Conservation (phyloP, 2,329 filamentous ascomycete species). For the Botrytis cinerea region DNA sequence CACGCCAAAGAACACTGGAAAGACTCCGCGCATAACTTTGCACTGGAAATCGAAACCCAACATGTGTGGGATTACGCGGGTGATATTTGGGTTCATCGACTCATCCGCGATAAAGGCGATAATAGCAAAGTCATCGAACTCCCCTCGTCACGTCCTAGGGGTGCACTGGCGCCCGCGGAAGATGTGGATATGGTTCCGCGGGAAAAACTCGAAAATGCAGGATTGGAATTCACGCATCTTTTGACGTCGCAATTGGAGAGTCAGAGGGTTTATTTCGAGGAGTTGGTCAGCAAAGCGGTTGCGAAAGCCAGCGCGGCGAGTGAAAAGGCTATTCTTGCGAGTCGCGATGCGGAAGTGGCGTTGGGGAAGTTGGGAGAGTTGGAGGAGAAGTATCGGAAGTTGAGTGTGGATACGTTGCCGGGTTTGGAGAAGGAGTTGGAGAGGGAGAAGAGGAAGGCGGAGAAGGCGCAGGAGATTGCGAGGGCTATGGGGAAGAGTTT, state of each 20-base stretch:
- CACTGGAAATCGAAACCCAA: conserved; percentile 89
- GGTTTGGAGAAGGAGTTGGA: conserved; percentile 71
- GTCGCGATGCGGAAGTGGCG: conserved; percentile 51
- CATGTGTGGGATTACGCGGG: conserved; percentile 98
- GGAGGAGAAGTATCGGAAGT: conserved; percentile 53
- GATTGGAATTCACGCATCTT: conserved; percentile 91
- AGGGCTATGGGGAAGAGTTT: conserved; percentile 73
- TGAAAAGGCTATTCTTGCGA: conserved; percentile 64
- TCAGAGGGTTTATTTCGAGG: conserved; percentile 91
- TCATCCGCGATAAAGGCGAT: conserved; percentile 91
- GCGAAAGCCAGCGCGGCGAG: conserved; percentile 82
- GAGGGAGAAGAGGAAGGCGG: conserved; percentile 66
- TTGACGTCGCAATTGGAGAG: conserved; percentile 91
- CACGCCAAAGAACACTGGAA: conserved; percentile 95
- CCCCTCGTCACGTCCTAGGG: conserved; percentile 50
- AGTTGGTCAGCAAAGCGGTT: conserved; percentile 82
- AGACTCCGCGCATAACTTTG: conserved; percentile 84
- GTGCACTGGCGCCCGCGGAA: conserved; percentile 16
- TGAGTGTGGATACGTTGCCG: conserved; percentile 58
- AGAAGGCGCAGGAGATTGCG: conserved; percentile 74
- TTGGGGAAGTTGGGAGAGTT: conserved; percentile 54
- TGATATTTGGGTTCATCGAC: conserved; percentile 92
- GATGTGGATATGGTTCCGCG: conserved; percentile 71
- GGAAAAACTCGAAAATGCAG: conserved; percentile 72
- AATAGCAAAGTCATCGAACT: conserved; percentile 83